These are phyloP conservation scores for Starmerella stellata DNA, from an alignment of 805 yeast genomes.

Conservation along the genomic window DNA sequence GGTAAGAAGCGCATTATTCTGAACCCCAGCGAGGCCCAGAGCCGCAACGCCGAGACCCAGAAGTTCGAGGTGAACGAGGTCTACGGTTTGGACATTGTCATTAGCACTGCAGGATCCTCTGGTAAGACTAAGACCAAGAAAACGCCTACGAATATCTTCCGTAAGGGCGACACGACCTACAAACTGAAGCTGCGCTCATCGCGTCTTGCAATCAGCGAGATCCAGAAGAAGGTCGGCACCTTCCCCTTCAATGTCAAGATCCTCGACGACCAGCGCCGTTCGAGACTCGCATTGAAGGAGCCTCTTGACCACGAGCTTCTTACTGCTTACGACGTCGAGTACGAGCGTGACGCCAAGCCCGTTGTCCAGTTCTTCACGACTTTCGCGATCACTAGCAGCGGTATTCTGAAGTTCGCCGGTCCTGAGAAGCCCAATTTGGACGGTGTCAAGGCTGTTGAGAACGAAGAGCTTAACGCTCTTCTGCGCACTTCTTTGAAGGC, in stretches of 20 bases:
- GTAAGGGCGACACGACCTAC: constrained; percentile 47
- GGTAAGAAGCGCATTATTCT: constrained; percentile 62
- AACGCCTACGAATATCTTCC: constrained; percentile 50
- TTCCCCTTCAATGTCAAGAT: constrained; percentile 55
- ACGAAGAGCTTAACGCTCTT: constrained; percentile 30
- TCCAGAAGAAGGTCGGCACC: constrained; percentile 44
- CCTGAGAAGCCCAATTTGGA: constrained; percentile 34
- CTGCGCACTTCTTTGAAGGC: constrained; percentile 34
- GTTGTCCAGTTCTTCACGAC: constrained; percentile 63
- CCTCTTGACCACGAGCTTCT: constrained; percentile 49
- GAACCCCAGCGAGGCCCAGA: constrained; percentile 55
- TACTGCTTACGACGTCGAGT: constrained; percentile 47
- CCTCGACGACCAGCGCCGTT: constrained; percentile 50
- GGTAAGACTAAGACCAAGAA: constrained; percentile 44
- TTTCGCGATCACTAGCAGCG: constrained; percentile 55
- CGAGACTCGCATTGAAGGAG: constrained; percentile 58
- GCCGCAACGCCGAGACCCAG: constrained; percentile 40
- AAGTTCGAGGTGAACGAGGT: constrained; percentile 61
- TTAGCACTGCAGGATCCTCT: constrained; percentile 35
- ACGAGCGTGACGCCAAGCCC: constrained; percentile 46
- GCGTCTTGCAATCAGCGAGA: constrained; percentile 45
- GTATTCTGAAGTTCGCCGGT: constrained; percentile 44
- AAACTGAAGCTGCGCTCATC: constrained; percentile 55
- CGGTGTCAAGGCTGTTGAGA: constrained; percentile 35
- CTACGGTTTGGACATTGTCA: constrained; percentile 54